phyloP scores from a whole-genome alignment of 2,329 filamentous ascomycete species.

The Verticillium klebahnii region DNA sequence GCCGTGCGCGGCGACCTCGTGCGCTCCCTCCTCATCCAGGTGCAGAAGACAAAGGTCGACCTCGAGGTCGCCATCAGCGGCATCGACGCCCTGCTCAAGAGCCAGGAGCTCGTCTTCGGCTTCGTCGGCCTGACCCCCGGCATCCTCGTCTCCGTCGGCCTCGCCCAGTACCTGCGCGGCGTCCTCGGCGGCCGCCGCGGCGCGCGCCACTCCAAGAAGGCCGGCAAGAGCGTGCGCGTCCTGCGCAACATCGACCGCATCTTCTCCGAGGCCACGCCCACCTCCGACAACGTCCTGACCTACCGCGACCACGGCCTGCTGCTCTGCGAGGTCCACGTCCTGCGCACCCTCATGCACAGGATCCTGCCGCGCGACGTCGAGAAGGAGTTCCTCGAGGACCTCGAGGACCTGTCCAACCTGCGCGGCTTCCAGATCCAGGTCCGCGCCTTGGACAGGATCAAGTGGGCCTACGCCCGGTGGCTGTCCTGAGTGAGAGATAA shows the following conservation, averaged over 20 bases:
- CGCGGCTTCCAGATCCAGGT: conserved; percentile 74
- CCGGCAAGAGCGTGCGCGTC: conserved; percentile 69
- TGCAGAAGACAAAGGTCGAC: conserved; percentile 98
- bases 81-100: conserved; percentile 90
- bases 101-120: conserved; percentile 96
- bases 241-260: conserved; percentile 86
- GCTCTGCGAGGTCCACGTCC: conserved; percentile 81
- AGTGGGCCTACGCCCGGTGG: conserved; percentile 88
- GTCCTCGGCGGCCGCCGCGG: conserved; percentile 69
- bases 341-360: conserved; percentile 63
- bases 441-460: conserved; percentile 74
- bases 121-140: conserved; percentile 93
- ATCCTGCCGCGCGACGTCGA: conserved; percentile 71
- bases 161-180: conserved; percentile 65
- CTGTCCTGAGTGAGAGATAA: conserved; percentile 28
- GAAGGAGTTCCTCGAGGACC: conserved; percentile 83
- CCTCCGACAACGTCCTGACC: conserved; percentile 68
- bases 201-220: conserved; percentile 57
- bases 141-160: conserved; percentile 77
- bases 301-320: conserved; percentile 92
- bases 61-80: conserved; percentile 94
- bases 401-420: conserved; percentile 80
- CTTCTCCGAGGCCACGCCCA: conserved; percentile 62
- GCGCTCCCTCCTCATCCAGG: conserved; percentile 86
- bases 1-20: conserved; percentile 83